phyloP scores from a whole-genome alignment of 2,329 filamentous ascomycete genomes.

The Penicillium sp. region DNA sequence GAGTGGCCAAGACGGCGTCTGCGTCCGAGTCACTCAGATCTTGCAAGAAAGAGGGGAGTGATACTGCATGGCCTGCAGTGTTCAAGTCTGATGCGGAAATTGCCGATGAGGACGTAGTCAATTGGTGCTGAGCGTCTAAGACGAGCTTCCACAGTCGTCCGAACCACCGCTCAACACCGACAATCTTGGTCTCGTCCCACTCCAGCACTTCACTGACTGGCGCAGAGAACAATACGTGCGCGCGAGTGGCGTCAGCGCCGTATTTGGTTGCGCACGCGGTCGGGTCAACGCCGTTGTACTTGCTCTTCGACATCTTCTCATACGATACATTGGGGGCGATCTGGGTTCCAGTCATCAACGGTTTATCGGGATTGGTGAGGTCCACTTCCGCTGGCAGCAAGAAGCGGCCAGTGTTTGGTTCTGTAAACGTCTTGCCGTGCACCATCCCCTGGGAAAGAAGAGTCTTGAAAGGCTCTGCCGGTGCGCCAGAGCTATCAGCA shows the following conservation, averaged over 20 bases:
- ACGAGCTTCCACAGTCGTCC: constrained; percentile 63
- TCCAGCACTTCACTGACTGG: constrained; percentile 80
- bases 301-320: constrained; percentile 96
- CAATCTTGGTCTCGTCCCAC: constrained; percentile 82
- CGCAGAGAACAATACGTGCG: constrained; percentile 86
- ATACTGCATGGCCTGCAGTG: constrained; percentile 20
- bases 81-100: constrained; percentile 21
- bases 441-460: constrained; percentile 92
- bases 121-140: constrained; percentile 29
- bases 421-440: constrained; percentile 76
- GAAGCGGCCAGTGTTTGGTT: constrained; percentile 73
- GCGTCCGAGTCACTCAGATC: constrained; percentile 36
- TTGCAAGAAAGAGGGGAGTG: constrained; percentile 28
- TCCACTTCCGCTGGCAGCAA: constrained; percentile 74
- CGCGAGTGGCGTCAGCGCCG: constrained; percentile 78
- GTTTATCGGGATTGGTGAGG: constrained; percentile 53
- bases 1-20: constrained; percentile 62
- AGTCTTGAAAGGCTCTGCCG: constrained; percentile 74
- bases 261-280: constrained; percentile 68
- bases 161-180: constrained; percentile 79
- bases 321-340: constrained; percentile 62
- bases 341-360: constrained; percentile 62
- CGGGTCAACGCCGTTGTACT: constrained; percentile 87
- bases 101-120: constrained; percentile 23
- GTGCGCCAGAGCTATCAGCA: constrained; percentile 29